Base-by-base conservation (phyloP, 2,329 filamentous ascomycete species). In the Coniochaeta prunicola region DNA sequence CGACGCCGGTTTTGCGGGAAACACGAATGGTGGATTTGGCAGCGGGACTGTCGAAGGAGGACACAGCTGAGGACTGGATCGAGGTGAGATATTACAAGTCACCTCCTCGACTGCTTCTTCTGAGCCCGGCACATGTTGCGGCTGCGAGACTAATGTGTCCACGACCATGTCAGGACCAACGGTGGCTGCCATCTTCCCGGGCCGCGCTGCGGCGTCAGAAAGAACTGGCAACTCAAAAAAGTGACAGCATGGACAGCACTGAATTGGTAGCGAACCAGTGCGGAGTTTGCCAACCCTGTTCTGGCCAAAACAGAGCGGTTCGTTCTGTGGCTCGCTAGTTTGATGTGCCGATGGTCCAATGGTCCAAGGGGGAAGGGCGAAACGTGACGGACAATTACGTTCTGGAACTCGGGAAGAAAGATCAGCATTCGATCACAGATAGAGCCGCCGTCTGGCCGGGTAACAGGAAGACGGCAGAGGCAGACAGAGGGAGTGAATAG, bases 11-110 rank as follows among this genome's bases (percentile, higher is more conserved):
- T 75, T 71, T 24, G 76, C 71, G 1, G 86, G 87, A 65, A 89
- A 89, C 59, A 85, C 78, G 66, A 89, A 89, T 6, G 80, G 80
- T 31, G 86, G 85, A 57, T 88, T 88, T 53, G 85, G 84, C 56
- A 76, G 77, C 57, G 81, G 80, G 28, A 72, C 64, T 26, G 71
- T 69, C 45, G 69, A 67, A 57, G 68, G 69, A 57, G 73, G 71
- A 53, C 75, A 74, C 17, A 65, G 60, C 56, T 72, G 71, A 24
- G 70, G 62, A 64, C 65, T 69, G 19, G 69, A 60, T 53, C 67
- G 62, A 40, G 61, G 60, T 40, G 65, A 26, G 21, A 65, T 61
- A 45, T 59, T 64, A 30, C 65, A 56, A 53, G 65, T 64, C 60
- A 66, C 65, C 59, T 54, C 65, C 66, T 54, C 63, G 64, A 56